A percentile compares a stretch with the other conserved stretches of the same genome.
Evolutionary conservation across 495 filamentous ascomycete species (phyloP).

Genomic region (Aspergillus wentii): DNA sequence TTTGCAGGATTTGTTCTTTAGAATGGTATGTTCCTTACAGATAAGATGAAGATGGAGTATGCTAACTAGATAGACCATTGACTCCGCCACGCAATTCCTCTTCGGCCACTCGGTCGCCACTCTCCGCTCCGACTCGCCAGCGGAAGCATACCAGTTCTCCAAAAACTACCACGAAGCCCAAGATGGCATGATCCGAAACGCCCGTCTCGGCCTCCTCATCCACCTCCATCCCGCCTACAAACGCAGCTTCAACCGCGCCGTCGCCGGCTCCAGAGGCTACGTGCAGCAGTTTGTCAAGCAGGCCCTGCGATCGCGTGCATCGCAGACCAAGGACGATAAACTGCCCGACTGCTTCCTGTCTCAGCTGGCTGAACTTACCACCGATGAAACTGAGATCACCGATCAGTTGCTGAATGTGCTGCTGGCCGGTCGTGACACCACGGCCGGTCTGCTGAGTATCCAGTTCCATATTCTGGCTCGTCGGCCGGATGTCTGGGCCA

Average conservation of each 20-base stretch:
- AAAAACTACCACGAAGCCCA: no score
- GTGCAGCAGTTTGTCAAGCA: slow-evolving; percentile 19
- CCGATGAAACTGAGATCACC: slow-evolving; percentile 31
- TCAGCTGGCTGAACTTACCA: slow-evolving; percentile 17
- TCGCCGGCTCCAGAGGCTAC: no score
- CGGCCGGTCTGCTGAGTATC: slow-evolving; percentile 29
- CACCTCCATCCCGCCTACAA: no score
- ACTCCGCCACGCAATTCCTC: no score
- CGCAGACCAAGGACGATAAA: background rate
- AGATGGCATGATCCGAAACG: no score
- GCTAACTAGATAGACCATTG: slow-evolving; percentile 38
- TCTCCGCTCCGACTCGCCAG: no score
- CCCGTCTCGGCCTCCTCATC: no score
- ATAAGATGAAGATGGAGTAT: slow-evolving; percentile 38
- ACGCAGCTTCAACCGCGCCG: no score
- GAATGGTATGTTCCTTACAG: no score
- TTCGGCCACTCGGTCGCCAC: no score
- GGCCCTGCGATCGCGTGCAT: slow-evolving; percentile 35
- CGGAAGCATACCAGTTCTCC: no score
- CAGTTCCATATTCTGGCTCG: slow-evolving; percentile 21
- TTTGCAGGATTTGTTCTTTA: slow-evolving; percentile 41
- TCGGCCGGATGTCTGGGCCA: slow-evolving; percentile 13
- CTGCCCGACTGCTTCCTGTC: slow-evolving; percentile 14
- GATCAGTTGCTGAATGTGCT: slow-evolving; percentile 56
- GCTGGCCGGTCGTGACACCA: slow-evolving; percentile 60